phyloP scores from a whole-genome alignment of 164 flowering plant genomes.

The Aristolochia fimbriata region DNA sequence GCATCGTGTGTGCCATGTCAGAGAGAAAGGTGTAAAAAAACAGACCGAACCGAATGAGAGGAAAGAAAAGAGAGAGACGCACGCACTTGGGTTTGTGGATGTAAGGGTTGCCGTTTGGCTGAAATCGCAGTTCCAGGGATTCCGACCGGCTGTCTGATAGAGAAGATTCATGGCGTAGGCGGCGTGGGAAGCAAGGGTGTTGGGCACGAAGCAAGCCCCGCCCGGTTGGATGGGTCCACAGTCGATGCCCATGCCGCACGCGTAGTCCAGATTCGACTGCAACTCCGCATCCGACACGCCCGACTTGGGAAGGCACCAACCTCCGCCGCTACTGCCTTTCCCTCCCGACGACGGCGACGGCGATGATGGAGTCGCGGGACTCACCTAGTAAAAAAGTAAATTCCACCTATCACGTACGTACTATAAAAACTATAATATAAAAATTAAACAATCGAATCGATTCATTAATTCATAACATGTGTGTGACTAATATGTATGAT shows the following conservation, averaged over 20 bases:
- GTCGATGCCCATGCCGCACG: slow-evolving; percentile 58
- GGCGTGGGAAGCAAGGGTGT: slow-evolving; percentile 64
- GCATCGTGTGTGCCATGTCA: too few species aligned
- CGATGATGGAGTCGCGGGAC: slow-evolving; percentile 25
- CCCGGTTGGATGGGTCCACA: slow-evolving; percentile 68
- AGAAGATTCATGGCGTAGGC: slow-evolving; percentile 81
- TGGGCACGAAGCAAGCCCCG: slow-evolving; percentile 69
- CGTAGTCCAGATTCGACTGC: slow-evolving; percentile 72
- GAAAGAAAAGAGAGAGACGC: not conserved
- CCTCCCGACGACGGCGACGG: slow-evolving; percentile 26
- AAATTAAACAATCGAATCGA: too few species aligned
- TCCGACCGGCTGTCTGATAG: slow-evolving; percentile 46
- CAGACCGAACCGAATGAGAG: too few species aligned
- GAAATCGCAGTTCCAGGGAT: slow-evolving; percentile 77
- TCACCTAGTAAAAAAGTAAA: too few species aligned
- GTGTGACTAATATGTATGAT: not conserved
- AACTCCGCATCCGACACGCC: slow-evolving; percentile 48
- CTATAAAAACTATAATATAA: too few species aligned
- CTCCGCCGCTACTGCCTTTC: slow-evolving; percentile 10
- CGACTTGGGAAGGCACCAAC: slow-evolving; percentile 70
- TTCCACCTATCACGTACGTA: too few species aligned
- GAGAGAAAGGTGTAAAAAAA: not conserved
- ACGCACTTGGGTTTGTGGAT: slow-evolving; percentile 68
- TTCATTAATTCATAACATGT: not conserved
- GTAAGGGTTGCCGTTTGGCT: slow-evolving; percentile 54